Conservation (phyloP, 441 rosid species). For the Pelargonium australe region DNA sequence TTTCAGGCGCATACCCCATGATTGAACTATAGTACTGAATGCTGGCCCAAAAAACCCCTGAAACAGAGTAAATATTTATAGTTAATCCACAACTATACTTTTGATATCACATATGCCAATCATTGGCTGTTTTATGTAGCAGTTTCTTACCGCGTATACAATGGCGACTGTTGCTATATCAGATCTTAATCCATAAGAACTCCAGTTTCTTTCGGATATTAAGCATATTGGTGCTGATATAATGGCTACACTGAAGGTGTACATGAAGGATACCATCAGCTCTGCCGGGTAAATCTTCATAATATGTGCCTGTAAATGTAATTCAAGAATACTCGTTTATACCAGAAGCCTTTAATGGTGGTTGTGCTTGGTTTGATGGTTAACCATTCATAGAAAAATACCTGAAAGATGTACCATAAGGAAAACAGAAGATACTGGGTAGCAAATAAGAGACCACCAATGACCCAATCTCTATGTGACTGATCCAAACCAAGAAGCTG, state of each 20-base stretch:
- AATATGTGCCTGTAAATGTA: slow-evolving; percentile 52
- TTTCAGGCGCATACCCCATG: slow-evolving; percentile 55
- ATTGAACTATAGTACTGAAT: slow-evolving; percentile 41
- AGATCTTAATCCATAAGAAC: background rate
- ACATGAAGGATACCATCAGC: background rate
- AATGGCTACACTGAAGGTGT: background rate
- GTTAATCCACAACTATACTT: no score
- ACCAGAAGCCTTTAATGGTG: background rate
- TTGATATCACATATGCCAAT: no score
- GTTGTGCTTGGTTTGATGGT: background rate
- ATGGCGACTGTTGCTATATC: background rate
- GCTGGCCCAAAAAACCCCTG: slow-evolving; percentile 62
- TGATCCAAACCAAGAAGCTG: background rate
- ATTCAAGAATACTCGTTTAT: background rate
- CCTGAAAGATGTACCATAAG: slow-evolving; percentile 73
- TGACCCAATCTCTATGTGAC: slow-evolving; percentile 36
- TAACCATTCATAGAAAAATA: slow-evolving; percentile 5
- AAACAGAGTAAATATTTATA: background rate
- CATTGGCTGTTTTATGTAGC: no score
- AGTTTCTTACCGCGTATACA: slow-evolving; percentile 28
- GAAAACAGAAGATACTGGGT: slow-evolving; percentile 54
- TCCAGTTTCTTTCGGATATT: background rate
- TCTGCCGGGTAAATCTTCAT: slow-evolving; percentile 22
- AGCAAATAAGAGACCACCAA: slow-evolving; percentile 52
- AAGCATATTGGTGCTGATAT: background rate